These are phyloP conservation scores for Aspergillus texensis DNA, from an alignment of 2,329 filamentous ascomycete genomes.

Conservation along the genomic window DNA sequence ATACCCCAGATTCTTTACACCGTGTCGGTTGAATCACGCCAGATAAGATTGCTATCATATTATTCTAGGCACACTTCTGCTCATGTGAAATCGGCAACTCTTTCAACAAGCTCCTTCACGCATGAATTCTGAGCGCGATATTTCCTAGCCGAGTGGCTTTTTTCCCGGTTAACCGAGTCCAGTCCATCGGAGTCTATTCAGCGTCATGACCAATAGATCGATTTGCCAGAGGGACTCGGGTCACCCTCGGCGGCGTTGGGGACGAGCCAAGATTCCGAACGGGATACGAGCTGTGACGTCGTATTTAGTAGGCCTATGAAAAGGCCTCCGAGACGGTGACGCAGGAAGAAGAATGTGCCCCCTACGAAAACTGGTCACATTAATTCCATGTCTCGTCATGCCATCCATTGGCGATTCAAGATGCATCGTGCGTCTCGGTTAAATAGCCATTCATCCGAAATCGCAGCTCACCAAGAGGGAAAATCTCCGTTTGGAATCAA, in stretches of 20 bases:
- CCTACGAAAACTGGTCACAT: not conserved
- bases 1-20: not conserved
- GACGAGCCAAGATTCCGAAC: not conserved
- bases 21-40: not conserved
- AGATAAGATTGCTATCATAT: not conserved
- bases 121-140: not conserved
- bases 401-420: not conserved
- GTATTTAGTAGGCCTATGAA: not conserved
- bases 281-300: not conserved
- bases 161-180: not conserved
- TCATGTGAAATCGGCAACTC: not conserved
- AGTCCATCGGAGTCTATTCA: not conserved
- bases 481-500: slow-evolving; percentile 19
- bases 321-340: not conserved
- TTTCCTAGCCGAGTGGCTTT: not conserved
- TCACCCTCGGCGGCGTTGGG: not conserved
- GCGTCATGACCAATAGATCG: not conserved
- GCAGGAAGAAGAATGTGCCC: not conserved
- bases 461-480: slow-evolving; percentile 11
- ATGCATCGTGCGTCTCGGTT: slow-evolving; percentile 9
- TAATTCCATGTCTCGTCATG: not conserved
- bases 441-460: slow-evolving; percentile 13
- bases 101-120: too few species aligned
- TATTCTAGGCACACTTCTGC: not conserved
- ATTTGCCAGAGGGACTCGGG: not conserved